Base-by-base conservation (phyloP, 192 early-diverging fungal species). In the Haplosporangium gracile region DNA sequence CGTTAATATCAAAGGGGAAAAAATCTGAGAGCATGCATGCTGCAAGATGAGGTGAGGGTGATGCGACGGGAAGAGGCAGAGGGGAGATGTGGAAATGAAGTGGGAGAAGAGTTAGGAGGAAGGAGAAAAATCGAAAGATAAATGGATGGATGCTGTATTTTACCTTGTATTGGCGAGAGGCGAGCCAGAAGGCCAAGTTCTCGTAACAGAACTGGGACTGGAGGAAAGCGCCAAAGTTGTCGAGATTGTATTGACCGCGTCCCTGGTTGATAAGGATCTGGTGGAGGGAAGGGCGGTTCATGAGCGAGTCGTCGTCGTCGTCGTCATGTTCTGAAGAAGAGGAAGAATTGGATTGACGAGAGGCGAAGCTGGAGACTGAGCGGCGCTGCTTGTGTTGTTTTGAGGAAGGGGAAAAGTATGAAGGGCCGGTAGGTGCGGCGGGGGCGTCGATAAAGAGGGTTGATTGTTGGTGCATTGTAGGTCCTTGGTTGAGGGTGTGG, bases 181-280 rank as follows among this genome's bases (percentile, higher is more conserved):
- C 84, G 60, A 86, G 84, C 84, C 84, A 86, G 76, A 86, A 86
- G 65, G 78, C 84, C n/a, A 86, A 71, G 84, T 86, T 86, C 77
- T 86, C 84, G 40, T 86, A 86, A 45, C 84, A 86, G 76, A 86
- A 86, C 53, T 86, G 84, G 38, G 84, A 80, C 43, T 86, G 84
- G 40, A 86, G 79, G 34, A 86, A 86, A 1, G 84, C 72, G 8
- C 53, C 84, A 86, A 86, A 86, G 84, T 81, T 86, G 43, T 81
- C 84, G 72, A 86, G 84, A 29, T 75, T 86, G 76, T 86, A 86
- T 65, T 86, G 84, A 65, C 84, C 84, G 60, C 79, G 84, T 39
- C 84, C 84, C 53, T 86, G 84, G 75, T 86, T 81, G 40, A 80
- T 65, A 20, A 86, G 84, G 72, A 86, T 77, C 53, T 86, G 84